These are phyloP conservation scores for Brettanomyces nanus DNA, from an alignment of 805 yeast species.

Conservation along the genomic window DNA sequence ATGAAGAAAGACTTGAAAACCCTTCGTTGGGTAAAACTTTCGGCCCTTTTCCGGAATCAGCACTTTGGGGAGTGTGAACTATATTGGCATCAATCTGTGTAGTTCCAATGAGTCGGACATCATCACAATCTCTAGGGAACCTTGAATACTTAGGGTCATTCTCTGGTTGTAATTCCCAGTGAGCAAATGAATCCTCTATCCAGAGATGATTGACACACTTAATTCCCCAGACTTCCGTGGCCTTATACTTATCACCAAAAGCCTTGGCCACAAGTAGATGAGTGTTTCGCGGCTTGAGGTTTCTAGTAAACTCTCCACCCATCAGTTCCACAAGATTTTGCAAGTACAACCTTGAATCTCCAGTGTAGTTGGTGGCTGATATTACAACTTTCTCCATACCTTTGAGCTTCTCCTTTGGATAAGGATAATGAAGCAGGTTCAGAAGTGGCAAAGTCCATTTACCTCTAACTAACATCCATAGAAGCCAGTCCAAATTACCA, in stretches of 20 bases:
- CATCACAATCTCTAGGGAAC: slow-evolving; percentile 30
- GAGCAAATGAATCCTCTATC: slow-evolving; percentile 73
- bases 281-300: slow-evolving; percentile 57
- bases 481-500: slow-evolving; percentile 68
- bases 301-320: slow-evolving; percentile 72
- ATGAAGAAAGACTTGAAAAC: too few species aligned
- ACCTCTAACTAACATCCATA: slow-evolving; percentile 49
- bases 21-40: too few species aligned
- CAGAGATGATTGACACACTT: slow-evolving; percentile 72
- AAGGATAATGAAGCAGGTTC: slow-evolving; percentile 62
- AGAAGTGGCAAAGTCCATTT: slow-evolving; percentile 47
- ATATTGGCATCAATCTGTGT: neutral
- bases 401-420: slow-evolving; percentile 41
- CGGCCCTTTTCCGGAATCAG: neutral
- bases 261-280: slow-evolving; percentile 63
- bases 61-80: neutral
- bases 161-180: slow-evolving; percentile 49
- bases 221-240: slow-evolving; percentile 64
- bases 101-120: slow-evolving; percentile 43
- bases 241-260: slow-evolving; percentile 65
- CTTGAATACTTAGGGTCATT: slow-evolving; percentile 38
- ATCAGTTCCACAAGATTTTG: slow-evolving; percentile 51
- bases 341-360: slow-evolving; percentile 73
- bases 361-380: slow-evolving; percentile 73
- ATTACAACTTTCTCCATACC: slow-evolving; percentile 48